These are phyloP conservation scores for Aegilops bicornis DNA, from an alignment of 176 grass and related monocot genomes.

Conservation along the genomic window DNA sequence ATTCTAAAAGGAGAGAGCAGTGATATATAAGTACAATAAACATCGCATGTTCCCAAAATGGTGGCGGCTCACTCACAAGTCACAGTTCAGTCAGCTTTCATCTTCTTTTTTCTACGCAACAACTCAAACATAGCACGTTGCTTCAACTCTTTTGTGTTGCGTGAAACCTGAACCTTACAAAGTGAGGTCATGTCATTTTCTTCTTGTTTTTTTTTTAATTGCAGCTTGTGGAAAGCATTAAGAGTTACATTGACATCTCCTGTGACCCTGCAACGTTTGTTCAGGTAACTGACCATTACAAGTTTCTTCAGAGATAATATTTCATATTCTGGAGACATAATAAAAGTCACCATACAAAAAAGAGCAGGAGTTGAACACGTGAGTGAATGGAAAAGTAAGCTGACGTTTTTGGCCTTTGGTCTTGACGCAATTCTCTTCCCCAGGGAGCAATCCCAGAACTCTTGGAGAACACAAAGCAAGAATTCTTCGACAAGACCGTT, in stretches of 20 bases:
- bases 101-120: neutral
- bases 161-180: neutral
- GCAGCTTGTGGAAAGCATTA: constrained; percentile 55
- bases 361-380: neutral
- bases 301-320: neutral
- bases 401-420: neutral
- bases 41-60: neutral
- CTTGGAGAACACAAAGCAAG: constrained; percentile 50
- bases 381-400: neutral
- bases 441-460: constrained; percentile 64
- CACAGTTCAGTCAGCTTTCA: too few relatives aligned
- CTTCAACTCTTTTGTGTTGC: neutral
- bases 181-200: neutral
- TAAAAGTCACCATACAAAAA: neutral
- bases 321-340: neutral
- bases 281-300: constrained; percentile 37
- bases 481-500: constrained; percentile 45
- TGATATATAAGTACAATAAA: neutral
- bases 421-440: neutral
- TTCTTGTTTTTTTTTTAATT: neutral
- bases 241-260: constrained; percentile 69
- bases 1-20: neutral
- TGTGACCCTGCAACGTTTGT: constrained; percentile 61
- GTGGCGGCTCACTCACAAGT: neutral
- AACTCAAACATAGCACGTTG: neutral